phyloP scores from a whole-genome alignment of 2,329 filamentous ascomycete species.

The Penicillium rolfsii region DNA sequence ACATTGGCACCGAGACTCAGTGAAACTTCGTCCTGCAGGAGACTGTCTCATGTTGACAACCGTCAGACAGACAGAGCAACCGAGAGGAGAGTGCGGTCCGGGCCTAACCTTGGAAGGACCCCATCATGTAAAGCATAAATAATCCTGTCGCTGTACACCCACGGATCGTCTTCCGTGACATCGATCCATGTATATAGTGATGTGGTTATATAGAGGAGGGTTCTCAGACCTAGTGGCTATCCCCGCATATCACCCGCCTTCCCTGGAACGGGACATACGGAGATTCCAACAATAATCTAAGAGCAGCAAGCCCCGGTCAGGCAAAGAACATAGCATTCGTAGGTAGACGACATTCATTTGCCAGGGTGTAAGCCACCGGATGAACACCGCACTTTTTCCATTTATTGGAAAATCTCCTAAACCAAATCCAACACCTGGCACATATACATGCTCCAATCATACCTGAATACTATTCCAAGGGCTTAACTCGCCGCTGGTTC shows the following conservation, averaged over 20 bases:
- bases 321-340: not conserved
- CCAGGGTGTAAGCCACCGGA: not conserved
- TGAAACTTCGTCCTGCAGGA: not conserved
- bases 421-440: not conserved
- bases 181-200: not conserved
- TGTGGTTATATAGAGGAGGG: not conserved
- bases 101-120: not conserved
- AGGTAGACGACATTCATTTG: not conserved
- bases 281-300: not conserved
- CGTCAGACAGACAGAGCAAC: not conserved
- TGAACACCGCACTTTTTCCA: not conserved
- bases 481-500: not conserved
- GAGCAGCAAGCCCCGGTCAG: not conserved
- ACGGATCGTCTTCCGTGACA: not conserved
- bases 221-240: not conserved
- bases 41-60: constrained; percentile 1
- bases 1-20: not conserved
- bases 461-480: not conserved
- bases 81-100: not conserved
- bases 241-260: not conserved
- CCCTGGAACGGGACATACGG: not conserved
- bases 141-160: not conserved
- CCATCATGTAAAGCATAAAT: not conserved
- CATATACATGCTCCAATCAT: not conserved
- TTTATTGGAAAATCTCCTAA: not conserved